Percentiles rank a stretch among this genome's conserved stretches.
phyloP scores from a whole-genome alignment of 805 yeast species.

The Ogataea thermomethanolica region DNA sequence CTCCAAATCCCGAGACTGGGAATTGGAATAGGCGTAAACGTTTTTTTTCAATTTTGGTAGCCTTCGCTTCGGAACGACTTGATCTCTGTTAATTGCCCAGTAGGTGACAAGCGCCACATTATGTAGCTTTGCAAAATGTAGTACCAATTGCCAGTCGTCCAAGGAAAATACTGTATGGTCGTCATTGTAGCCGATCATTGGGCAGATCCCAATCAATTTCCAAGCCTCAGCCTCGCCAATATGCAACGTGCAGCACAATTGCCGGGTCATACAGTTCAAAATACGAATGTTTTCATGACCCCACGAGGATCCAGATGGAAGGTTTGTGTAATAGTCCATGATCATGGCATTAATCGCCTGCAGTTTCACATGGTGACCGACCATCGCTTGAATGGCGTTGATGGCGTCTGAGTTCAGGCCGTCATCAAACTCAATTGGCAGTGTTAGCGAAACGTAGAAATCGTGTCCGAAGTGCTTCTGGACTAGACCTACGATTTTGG shows the following conservation, averaged over 20 bases:
- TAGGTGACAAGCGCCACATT: conserved; percentile 27
- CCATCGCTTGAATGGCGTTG: conserved; percentile 16
- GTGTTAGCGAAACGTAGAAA: conserved; percentile 25
- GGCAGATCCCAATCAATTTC: conserved; percentile 30
- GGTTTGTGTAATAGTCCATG: conserved; percentile 32
- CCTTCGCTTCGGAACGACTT: conserved; percentile 14
- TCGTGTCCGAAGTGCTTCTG: conserved; percentile 6
- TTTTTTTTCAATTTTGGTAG: conserved; percentile 12
- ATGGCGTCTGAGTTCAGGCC: conserved; percentile 22
- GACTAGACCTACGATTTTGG: conserved; percentile 14
- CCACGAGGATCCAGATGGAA: conserved; percentile 23
- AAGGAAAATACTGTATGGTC: conserved; percentile 24
- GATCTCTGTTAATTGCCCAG: conserved; percentile 36
- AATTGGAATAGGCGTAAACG: conserved; percentile 21
- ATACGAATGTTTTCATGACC: conserved; percentile 28
- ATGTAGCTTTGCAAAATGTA: conserved; percentile 18
- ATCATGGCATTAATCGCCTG: conserved; percentile 27
- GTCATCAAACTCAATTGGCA: conserved; percentile 28
- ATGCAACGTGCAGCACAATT: conserved; percentile 12
- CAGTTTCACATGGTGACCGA: conserved; percentile 10
- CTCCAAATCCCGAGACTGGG: conserved; percentile 23
- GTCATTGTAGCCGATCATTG: conserved; percentile 35
- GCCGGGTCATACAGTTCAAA: conserved; percentile 17
- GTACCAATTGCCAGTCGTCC: conserved; percentile 23
- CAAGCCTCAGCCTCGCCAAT: conserved; percentile 15